These are phyloP conservation scores for Cordyceps farinosa DNA, from an alignment of 2,329 filamentous ascomycete genomes.

Conservation along the genomic window DNA sequence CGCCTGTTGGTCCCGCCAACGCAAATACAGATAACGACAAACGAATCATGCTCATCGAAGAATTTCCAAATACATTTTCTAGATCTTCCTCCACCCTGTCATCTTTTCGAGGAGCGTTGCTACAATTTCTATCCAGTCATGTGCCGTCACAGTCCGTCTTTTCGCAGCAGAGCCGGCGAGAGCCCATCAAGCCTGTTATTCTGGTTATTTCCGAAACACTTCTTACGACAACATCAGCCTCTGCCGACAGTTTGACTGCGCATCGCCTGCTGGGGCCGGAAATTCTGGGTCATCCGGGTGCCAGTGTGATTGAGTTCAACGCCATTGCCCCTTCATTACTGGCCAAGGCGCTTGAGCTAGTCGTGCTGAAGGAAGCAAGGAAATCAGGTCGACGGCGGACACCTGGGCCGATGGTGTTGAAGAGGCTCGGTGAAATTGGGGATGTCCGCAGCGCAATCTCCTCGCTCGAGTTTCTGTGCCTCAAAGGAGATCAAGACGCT, in stretches of 20 bases:
- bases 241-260: slow-evolving; percentile 87
- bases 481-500: slow-evolving; percentile 71
- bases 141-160: slow-evolving; percentile 53
- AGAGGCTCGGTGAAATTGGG: slow-evolving; percentile 77
- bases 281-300: slow-evolving; percentile 75
- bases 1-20: slow-evolving; percentile 23
- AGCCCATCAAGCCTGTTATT: slow-evolving; percentile 67
- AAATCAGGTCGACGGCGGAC: slow-evolving; percentile 71
- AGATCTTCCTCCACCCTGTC: slow-evolving; percentile 60
- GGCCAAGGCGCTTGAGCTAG: slow-evolving; percentile 74
- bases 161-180: slow-evolving; percentile 38
- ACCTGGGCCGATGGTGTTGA: slow-evolving; percentile 74
- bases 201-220: slow-evolving; percentile 91
- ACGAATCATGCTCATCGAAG: slow-evolving; percentile 71
- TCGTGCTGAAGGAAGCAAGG: slow-evolving; percentile 81
- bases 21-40: slow-evolving; percentile 24
- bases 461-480: slow-evolving; percentile 85
- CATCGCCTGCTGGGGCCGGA: slow-evolving; percentile 85
- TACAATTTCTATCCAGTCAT: slow-evolving; percentile 69
- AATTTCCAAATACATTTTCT: slow-evolving; percentile 74
- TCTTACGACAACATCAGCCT: slow-evolving; percentile 77
- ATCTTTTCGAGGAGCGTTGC: slow-evolving; percentile 70
- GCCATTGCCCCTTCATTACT: slow-evolving; percentile 82
- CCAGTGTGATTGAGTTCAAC: slow-evolving; percentile 87
- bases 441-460: slow-evolving; percentile 92